Evolutionary conservation across 2,329 filamentous ascomycete genomes (phyloP), one percentile per base, ranked within the genome.

Genomic region (Hypocrella siamensis): DNA sequence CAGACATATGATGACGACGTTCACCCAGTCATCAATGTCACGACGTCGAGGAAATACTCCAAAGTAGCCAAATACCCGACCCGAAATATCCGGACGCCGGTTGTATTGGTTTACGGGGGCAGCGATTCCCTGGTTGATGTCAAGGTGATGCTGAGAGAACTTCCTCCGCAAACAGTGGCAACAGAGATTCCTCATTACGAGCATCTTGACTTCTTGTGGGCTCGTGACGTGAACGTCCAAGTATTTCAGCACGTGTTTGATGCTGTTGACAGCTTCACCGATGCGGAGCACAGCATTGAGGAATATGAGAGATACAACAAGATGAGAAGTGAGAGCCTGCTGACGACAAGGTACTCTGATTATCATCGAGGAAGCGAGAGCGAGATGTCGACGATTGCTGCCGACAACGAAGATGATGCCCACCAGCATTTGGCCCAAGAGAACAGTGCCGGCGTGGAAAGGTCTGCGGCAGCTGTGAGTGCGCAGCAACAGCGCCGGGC

Each of bases 1-100:
- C 90, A 98, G 54, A 94, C 98, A 82, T 96, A 86, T 53, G 90
- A 98, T 49, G 90, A 98, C 49, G 88, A 96, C 45, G 70, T 90
- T 1, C 80, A 85, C 35, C 77, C 78, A 18, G 79, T 79, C 0
- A 62, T 93, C 37, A 73, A 75, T 33, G 61, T 86, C 24, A 71
- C 70, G 16, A 75, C 75, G 4, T 70, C 70, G 33, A 76, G 71
- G 47, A 85, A 88, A 45, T 93, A 93, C 57, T 93, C 92, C 52
- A 94, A 94, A 51, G 86, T 94, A 5, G 85, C 90, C 44, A 88
- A 82, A 49, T 98, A 94, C 44, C 90, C 90, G 1, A 98, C 90
- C 1, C 78, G 82, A 41, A 98, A 98, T 49, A 98, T 98, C 62
- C 86, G 83, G 48, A 94, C 90, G 1, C 90, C 90, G 0, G 81